Evolutionary conservation across 495 filamentous ascomycete species (phyloP), one percentile per base, ranked within the genome.

Genomic region (Aspergillus cavernicola): DNA sequence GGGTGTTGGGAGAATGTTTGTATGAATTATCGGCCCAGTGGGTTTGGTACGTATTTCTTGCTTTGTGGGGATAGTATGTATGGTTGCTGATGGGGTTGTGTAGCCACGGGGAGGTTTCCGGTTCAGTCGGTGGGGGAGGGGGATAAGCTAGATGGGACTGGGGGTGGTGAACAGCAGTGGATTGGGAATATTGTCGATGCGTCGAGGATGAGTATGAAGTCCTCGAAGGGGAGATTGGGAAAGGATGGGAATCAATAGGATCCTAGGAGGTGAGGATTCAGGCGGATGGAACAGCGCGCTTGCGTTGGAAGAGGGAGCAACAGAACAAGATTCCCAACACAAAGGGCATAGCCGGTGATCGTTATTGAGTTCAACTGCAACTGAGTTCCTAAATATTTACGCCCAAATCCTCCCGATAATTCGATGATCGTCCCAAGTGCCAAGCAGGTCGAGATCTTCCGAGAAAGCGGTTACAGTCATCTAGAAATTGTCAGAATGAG

Each of bases 1-100:
- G 48, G 48, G 7, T 13, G 9, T 3, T 51, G 48, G 48, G 48
- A 51, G 22, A 51, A 40, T 22, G 18, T 51, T n/a, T 51, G 31
- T 23, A 9, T 51, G n/a, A 51, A 51, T 15, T 51, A 41, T 41
- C 11, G 11, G 37, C 48, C 36, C 6, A 32, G 12, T 10, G 48
- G 48, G 26, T n/a, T 51, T 19, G 36, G 48, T 51, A 41, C 9
- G 48, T 51, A 4, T 33, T 33, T 29, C 7, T 20, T 35, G 11
- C 29, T 33, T 35, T 9, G 20, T 47, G 11, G 2, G 8, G 16
- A 16, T 47, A 9, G 24, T n/a, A n/a, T 28, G 4, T 28, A 28
- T 43, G 40, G 29, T 33, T 22, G 26, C 19, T 47, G 13, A 47
- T n/a, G 10, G 3, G 6, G 20, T 29, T 47, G 16, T 26, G 1